Conservation (phyloP, 345 rosid species). For the Microthlaspi erraticum region DNA sequence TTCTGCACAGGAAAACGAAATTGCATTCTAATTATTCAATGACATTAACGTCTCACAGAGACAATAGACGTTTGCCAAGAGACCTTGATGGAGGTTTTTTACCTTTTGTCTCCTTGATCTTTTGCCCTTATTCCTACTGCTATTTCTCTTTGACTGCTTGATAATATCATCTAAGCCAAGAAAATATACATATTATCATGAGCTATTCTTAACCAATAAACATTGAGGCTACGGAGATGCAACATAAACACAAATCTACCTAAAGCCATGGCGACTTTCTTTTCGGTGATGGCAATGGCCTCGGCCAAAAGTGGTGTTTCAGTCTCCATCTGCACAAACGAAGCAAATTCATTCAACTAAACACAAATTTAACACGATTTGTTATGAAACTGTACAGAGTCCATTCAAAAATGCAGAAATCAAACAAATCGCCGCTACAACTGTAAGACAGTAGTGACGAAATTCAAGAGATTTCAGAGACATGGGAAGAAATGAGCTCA, state of each 20-base stretch:
- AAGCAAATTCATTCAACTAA: neutral
- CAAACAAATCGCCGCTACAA: neutral
- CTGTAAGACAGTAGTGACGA: neutral
- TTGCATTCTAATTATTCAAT: neutral
- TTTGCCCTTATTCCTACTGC: slow-evolving; percentile 46
- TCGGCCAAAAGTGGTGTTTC: slow-evolving; percentile 56
- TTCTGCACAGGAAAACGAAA: slow-evolving; percentile 50
- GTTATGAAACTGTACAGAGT: neutral
- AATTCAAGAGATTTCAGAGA: neutral
- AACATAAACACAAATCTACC: slow-evolving; percentile 49
- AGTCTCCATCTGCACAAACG: slow-evolving; percentile 59
- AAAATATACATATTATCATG: slow-evolving; percentile 5
- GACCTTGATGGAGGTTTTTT: slow-evolving; percentile 32
- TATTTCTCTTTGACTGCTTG: slow-evolving; percentile 69
- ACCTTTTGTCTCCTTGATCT: slow-evolving; percentile 56
- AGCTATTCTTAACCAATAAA: neutral
- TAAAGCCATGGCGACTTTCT: slow-evolving; percentile 89
- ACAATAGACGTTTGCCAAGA: neutral
- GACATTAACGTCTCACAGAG: neutral
- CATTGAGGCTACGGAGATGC: neutral
- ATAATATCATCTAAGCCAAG: slow-evolving; percentile 67
- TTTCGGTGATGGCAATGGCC: slow-evolving; percentile 72
- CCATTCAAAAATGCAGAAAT: neutral
- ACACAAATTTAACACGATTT: neutral
- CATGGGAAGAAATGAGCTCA: neutral